These are phyloP conservation scores for Ilyonectria destructans DNA, from an alignment of 2,329 filamentous ascomycete genomes.

Conservation along the genomic window DNA sequence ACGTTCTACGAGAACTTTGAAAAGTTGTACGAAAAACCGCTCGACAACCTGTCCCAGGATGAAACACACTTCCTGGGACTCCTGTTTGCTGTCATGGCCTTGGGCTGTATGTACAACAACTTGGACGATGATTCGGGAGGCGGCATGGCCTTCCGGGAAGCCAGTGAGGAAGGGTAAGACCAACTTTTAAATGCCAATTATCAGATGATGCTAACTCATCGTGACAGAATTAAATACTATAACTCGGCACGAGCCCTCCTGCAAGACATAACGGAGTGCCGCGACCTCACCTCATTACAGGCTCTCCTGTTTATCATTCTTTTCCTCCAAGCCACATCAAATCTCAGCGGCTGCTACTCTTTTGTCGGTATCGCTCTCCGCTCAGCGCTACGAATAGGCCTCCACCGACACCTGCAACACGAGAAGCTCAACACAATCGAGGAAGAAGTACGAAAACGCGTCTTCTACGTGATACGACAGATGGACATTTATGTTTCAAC, in stretches of 20 bases:
- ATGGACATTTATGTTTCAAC: conserved; percentile 82
- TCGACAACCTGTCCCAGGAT: conserved; percentile 74
- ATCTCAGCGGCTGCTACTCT: conserved; percentile 84
- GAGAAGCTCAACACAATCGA: conserved; percentile 76
- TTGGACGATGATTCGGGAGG: conserved; percentile 69
- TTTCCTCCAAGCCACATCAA: conserved; percentile 85
- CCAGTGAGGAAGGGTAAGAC: conserved; percentile 71
- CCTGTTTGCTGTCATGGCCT: conserved; percentile 78
- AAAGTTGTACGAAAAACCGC: conserved; percentile 80
- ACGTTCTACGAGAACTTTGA: conserved; percentile 86
- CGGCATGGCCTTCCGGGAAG: conserved; percentile 64
- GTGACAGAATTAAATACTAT: conserved; percentile 80
- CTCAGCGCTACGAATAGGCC: conserved; percentile 82
- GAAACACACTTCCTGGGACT: conserved; percentile 81
- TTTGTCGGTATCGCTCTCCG: conserved; percentile 85
- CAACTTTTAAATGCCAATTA: conserved; percentile 9
- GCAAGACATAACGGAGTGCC: conserved; percentile 77
- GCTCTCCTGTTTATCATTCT: conserved; percentile 85
- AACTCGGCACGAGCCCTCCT: conserved; percentile 77
- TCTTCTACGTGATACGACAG: conserved; percentile 79
- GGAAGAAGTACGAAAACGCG: conserved; percentile 74
- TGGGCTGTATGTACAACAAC: conserved; percentile 81
- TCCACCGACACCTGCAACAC: conserved; percentile 81
- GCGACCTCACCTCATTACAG: conserved; percentile 82
- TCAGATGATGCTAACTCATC: conserved; percentile 40